Evolutionary conservation across 495 filamentous ascomycete species (phyloP).

Genomic region (Delitschia confertaspora): DNA sequence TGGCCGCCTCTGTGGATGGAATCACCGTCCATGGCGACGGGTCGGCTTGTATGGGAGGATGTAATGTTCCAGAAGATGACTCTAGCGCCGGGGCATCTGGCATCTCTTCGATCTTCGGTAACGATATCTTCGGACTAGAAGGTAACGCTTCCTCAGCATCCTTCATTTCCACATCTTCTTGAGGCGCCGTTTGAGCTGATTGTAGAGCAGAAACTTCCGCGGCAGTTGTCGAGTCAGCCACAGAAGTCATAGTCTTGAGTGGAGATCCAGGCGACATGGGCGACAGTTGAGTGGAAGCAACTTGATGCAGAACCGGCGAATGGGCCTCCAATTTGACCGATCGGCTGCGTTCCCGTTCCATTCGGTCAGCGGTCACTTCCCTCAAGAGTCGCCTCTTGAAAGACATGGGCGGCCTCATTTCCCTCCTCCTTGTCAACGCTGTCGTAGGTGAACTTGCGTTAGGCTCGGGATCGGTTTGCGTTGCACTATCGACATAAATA

Average conservation of each 20-base stretch:
- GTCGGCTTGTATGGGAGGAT: conserved; percentile 26
- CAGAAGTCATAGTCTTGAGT: neutral
- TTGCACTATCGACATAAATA: conserved; percentile 23
- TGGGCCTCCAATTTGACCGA: conserved; percentile 22
- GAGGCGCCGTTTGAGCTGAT: neutral
- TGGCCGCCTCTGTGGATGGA: neutral
- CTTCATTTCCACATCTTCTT: conserved; percentile 30
- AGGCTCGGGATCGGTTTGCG: conserved; percentile 19
- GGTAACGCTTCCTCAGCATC: conserved; percentile 14
- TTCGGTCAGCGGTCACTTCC: conserved; percentile 14
- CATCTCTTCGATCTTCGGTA: conserved; percentile 13
- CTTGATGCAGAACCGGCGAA: conserved; percentile 20
- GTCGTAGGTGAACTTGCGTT: neutral
- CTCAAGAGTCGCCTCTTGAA: conserved; percentile 19
- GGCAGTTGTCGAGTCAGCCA: conserved; percentile 5
- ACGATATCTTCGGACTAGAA: neutral
- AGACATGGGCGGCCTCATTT: conserved; percentile 8
- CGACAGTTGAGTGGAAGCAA: conserved; percentile 12
- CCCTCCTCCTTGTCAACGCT: neutral
- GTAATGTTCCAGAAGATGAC: conserved; percentile 6
- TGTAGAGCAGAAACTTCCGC: neutral
- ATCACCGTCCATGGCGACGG: conserved; percentile 22
- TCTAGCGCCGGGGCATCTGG: conserved; percentile 8
- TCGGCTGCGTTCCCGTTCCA: conserved; percentile 18
- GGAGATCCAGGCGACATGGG: conserved; percentile 1